Evolutionary conservation across 192 early-diverging fungal species (phyloP).

Genomic region (Umbelopsis sp.): DNA sequence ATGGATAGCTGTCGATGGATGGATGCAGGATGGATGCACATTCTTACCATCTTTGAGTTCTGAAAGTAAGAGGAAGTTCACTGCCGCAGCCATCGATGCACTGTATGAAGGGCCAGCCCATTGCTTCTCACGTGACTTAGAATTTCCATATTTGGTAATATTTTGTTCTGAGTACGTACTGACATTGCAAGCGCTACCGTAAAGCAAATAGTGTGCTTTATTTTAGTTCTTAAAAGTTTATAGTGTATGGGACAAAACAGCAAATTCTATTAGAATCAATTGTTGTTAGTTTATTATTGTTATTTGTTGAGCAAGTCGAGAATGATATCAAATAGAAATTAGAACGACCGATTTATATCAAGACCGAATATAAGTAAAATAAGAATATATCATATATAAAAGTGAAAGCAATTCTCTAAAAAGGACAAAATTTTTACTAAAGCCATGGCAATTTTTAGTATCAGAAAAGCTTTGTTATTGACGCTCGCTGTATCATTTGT

Average conservation of each 20-base stretch:
- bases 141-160: too few relatives aligned
- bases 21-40: constrained; percentile 18
- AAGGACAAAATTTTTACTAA: not conserved
- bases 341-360: not conserved
- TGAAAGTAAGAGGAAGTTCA: constrained; percentile 15
- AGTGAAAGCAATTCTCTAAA: not conserved
- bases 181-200: too few relatives aligned
- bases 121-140: too few relatives aligned
- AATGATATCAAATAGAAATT: not conserved
- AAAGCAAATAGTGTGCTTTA: too few relatives aligned
- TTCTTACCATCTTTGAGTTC: constrained; percentile 20
- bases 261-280: too few relatives aligned
- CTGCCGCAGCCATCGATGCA: not conserved
- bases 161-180: too few relatives aligned
- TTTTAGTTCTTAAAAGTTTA: too few relatives aligned
- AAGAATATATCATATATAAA: constrained; percentile 4
- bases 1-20: not conserved
- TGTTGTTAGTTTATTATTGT: constrained; percentile 9
- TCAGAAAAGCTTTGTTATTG: constrained; percentile 3
- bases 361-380: constrained; percentile 1
- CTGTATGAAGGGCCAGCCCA: not conserved
- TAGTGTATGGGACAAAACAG: too few relatives aligned
- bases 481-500: not conserved
- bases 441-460: not conserved
- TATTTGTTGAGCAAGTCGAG: not conserved